A percentile compares a stretch with the other conserved stretches of the same genome.
Conservation (phyloP, 352 stramenopile genomes). For the Phytophthora multivora region DNA sequence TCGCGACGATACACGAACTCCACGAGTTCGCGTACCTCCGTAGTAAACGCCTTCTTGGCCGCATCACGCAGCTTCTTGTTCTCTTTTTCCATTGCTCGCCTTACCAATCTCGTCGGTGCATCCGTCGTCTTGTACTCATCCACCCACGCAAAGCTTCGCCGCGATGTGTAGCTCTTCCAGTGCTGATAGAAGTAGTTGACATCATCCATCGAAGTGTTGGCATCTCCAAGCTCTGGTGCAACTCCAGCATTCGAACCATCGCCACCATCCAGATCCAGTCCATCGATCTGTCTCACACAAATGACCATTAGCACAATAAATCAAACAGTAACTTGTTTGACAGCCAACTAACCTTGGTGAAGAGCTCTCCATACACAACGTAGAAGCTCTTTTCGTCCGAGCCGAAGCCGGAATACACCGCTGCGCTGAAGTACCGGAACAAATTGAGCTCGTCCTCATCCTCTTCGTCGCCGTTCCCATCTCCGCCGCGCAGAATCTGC, state of each 20-base stretch:
- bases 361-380: conserved; percentile 71
- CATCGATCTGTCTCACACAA: conserved; percentile 59
- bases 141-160: conserved; percentile 77
- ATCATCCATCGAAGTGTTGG: conserved; percentile 45
- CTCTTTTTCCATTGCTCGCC: conserved; percentile 88
- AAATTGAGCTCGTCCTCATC: conserved; percentile 67
- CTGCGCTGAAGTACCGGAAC: conserved; percentile 81
- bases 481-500: conserved; percentile 81
- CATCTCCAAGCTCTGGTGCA: conserved; percentile 60
- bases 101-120: conserved; percentile 73
- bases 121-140: conserved; percentile 87
- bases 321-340: neutral
- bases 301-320: neutral
- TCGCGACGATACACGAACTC: conserved; percentile 86
- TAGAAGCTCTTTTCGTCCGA: conserved; percentile 81
- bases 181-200: conserved; percentile 80
- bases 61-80: conserved; percentile 88
- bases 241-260: conserved; percentile 6
- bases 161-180: conserved; percentile 78
- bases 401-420: conserved; percentile 81
- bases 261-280: conserved; percentile 49
- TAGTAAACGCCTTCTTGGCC: conserved; percentile 77
- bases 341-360: conserved; percentile 54
- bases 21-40: conserved; percentile 79
- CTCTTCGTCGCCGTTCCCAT: conserved; percentile 37